Evolutionary conservation across 2,329 filamentous ascomycete species (phyloP), one percentile per base, ranked within the genome.

Genomic region (Stagonosporopsis vannaccii): DNA sequence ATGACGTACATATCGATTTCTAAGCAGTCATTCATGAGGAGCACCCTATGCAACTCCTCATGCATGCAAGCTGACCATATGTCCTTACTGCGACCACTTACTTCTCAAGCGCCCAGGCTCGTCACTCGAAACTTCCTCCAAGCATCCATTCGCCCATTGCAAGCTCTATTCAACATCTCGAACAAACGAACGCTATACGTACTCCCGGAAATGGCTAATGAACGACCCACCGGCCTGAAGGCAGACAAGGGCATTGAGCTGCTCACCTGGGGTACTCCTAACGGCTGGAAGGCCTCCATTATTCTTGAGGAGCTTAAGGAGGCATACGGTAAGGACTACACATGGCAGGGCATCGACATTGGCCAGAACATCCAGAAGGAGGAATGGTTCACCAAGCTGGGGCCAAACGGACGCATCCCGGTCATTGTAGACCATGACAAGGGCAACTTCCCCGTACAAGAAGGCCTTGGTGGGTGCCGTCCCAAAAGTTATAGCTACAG

Each of bases 381-480:
- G 77, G 79, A 82, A 1, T 90, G 87, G 87, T 90, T 84, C 77
- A 85, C 82, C 0, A 82, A 83, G 33, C 69, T 87, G 26, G 83
- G 82, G 56, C 86, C 87, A 33, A 90, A 90, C 72, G 87, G 87
- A 3, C 81, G 86, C 15, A 88, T 89, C 63, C 86, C 87, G 2
- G 86, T 84, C 42, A 82, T 90, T 42, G 81, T 89, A 26, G 87
- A 90, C 75, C 87, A 90, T 62, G 85, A 89, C 72, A 81, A 85
- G 59, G 77, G 78, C 52, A 82, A 75, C 42, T 84, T 89, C 47
- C 75, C 82, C 39, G 85, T 81, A 43, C 74, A 78, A 65, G 79
- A 81, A 59, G 78, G 78, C 23, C 60, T 72, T 39, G 68, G 70
- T 76, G 46, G 51, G 71, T 60, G n/a, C n/a, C n/a, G n/a, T n/a